Conservation (phyloP, 2,329 filamentous ascomycete species). For the Rhexocercosporidium sp. region DNA sequence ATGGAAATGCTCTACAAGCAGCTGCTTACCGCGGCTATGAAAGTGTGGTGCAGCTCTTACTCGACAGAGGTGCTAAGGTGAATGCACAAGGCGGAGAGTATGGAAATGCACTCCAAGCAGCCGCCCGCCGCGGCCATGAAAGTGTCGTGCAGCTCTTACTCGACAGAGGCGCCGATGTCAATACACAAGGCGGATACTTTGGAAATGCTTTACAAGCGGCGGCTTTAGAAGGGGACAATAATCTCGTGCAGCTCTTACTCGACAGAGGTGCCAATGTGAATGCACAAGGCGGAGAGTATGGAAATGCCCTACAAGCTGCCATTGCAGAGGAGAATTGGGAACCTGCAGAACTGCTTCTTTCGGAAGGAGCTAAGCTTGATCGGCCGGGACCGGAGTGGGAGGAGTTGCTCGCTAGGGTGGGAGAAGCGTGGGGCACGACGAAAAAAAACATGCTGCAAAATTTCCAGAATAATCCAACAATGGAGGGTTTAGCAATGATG, state of each 20-base stretch:
- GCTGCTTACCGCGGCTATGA: background rate
- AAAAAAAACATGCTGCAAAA: background rate
- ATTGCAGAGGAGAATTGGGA: background rate
- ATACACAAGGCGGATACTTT: background rate
- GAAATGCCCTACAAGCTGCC: background rate
- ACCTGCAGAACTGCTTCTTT: background rate
- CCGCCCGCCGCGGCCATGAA: background rate
- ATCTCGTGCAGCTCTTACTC: background rate
- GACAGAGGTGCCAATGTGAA: background rate
- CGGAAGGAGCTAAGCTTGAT: background rate
- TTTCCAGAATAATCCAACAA: conserved; percentile 5
- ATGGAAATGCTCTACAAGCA: background rate
- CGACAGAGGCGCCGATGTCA: background rate
- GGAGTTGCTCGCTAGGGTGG: background rate
- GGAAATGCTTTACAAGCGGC: background rate
- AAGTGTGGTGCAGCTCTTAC: background rate
- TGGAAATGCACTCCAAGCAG: background rate
- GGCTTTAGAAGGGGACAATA: background rate
- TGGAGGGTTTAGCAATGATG: background rate
- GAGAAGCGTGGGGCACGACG: too few relatives aligned
- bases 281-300: background rate
- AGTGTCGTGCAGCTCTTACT: background rate
- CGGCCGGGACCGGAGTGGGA: background rate
- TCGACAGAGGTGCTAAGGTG: background rate
- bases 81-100: background rate